Base-by-base conservation (phyloP, 768 basidiomycete species). In the Trametes meyenii region DNA sequence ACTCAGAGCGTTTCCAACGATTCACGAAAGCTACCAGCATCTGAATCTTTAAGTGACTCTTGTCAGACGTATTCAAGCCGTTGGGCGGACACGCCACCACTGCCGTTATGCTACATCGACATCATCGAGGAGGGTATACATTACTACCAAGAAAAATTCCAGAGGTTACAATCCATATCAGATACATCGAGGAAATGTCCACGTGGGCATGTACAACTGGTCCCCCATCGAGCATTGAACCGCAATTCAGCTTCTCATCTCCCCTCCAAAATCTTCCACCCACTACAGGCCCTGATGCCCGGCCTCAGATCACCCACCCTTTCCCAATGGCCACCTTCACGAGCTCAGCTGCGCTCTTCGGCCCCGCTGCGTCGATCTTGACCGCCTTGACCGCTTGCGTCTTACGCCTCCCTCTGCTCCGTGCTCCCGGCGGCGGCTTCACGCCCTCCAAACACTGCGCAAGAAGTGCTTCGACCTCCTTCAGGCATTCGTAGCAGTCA, bases 401-500 rank as follows among this genome's bases (percentile, higher is more conserved):
- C 69, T 76, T 81, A 58, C 77, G 72, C 61, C 74, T 66, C 10
- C 75, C 75, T 65, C 76, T 79, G 53, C 71, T 33, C 29, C 29
- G 29, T 33, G 4, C 29, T 33, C 3, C 29, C 29, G 29, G 74
- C 65, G 74, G 77, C 46, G 62, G 42, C 4, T 69, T 71, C 44
- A 76, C 66, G 7, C 73, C 73, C 19, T 76, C 68, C 44, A 90
- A 72, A 59, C 79, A 78, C 23, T 76, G 70, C 1, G 78, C 77
- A 12, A 93, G 73, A 74, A 88, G 76, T 36, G 69, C 73, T 68
- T 92, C 89, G 61, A 90, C 77, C 68, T 90, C 87, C 19, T 84
- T 64, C 45, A 93, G 79, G 67, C 85, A 86, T 50, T 85, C 80
- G 63, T 89, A 88, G 70, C 89, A 91, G 52, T 85, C 83, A 56